Conservation (phyloP, 306 rosid species). For the Purshia tridentata region DNA sequence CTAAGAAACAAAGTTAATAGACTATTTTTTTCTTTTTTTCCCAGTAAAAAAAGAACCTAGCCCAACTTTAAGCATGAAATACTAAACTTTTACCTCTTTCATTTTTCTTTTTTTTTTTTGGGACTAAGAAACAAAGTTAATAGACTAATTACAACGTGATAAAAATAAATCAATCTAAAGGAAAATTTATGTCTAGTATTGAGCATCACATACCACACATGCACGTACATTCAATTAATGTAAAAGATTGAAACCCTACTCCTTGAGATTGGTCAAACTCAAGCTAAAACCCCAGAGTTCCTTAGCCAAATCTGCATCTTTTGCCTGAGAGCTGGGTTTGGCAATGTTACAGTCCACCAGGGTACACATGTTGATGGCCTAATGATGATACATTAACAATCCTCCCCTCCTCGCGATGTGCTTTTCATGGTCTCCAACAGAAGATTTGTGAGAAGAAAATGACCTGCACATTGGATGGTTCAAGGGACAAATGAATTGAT, state of each 20-base stretch:
- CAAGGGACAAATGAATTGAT: not conserved
- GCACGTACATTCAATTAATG: no score
- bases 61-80: no score
- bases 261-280: constrained; percentile 26
- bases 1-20: no score
- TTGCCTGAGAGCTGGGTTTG: constrained; percentile 28
- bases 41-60: no score
- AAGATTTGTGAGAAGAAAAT: constrained; percentile 79
- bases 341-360: constrained; percentile 40
- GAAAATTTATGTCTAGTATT: no score
- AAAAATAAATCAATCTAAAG: no score
- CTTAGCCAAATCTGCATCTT: constrained; percentile 27
- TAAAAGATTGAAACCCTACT: not conserved
- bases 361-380: constrained; percentile 50
- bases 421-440: constrained; percentile 72
- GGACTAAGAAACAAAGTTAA: no score
- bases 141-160: no score
- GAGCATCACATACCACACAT: no score
- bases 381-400: constrained; percentile 65
- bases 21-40: no score
- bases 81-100: no score
- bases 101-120: no score
- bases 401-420: constrained; percentile 68
- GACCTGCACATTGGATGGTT: constrained; percentile 46
- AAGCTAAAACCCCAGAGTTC: constrained; percentile 32